phyloP scores from a whole-genome alignment of 2,329 filamentous ascomycete species.

The Cryphonectria carpinicola region DNA sequence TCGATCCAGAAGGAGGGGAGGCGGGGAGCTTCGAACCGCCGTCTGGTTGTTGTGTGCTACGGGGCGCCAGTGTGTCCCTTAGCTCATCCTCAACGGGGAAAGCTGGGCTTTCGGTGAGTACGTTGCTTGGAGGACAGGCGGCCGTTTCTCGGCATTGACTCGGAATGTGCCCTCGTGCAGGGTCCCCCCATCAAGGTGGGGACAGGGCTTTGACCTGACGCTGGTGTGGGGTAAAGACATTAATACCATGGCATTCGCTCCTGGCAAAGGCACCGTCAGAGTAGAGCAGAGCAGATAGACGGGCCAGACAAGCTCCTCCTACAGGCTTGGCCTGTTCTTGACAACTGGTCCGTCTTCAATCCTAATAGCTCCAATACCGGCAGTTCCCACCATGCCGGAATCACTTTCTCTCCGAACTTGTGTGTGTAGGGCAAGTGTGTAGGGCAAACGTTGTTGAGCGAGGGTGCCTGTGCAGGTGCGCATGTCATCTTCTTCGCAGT shows the following conservation, averaged over 20 bases:
- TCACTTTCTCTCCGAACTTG: constrained; percentile 4
- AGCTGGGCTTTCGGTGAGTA: constrained; percentile 22
- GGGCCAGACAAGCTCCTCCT: background rate
- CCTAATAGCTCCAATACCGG: background rate
- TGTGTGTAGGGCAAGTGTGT: background rate
- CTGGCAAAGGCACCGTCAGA: background rate
- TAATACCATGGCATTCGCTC: background rate
- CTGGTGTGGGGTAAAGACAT: constrained; percentile 19
- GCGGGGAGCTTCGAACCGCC: background rate
- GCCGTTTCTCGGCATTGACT: constrained; percentile 35
- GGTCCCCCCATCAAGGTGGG: background rate
- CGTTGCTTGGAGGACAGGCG: constrained; percentile 10
- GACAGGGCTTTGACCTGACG: constrained; percentile 11
- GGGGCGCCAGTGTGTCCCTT: constrained; percentile 3
- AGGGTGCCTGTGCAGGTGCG: background rate
- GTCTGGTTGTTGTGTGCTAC: constrained; percentile 9
- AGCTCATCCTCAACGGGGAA: constrained; percentile 16
- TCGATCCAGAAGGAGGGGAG: background rate
- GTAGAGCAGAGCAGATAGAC: too few species aligned
- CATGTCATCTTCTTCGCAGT: background rate
- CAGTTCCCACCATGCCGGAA: background rate
- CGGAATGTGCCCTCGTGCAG: constrained; percentile 29
- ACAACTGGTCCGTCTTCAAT: background rate
- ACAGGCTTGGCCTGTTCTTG: constrained; percentile 1
- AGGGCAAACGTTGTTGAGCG: background rate